Percentiles rank a stretch among this genome's conserved stretches.
Evolutionary conservation across 495 filamentous ascomycete species (phyloP).

Genomic region (Baudoinia panamericana): DNA sequence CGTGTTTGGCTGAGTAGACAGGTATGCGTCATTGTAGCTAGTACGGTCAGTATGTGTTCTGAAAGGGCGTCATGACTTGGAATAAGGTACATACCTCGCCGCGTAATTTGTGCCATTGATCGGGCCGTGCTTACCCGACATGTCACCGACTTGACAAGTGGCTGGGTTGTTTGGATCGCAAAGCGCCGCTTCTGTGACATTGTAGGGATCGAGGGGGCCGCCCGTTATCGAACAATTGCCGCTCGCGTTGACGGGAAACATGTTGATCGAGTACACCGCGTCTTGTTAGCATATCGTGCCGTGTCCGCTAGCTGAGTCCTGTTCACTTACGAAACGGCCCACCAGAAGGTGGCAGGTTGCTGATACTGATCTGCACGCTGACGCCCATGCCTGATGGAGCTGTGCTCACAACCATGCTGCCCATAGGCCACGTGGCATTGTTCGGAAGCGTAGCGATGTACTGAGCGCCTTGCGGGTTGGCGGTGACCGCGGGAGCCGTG

Average conservation of each 20-base stretch:
- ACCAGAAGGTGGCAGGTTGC: constrained; percentile 48
- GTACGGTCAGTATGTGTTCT: neutral
- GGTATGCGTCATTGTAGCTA: constrained; percentile 54
- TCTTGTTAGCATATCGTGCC: too few relatives aligned
- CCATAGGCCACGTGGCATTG: constrained; percentile 45
- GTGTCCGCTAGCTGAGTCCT: too few relatives aligned
- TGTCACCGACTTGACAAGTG: constrained; percentile 73
- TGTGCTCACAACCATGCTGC: constrained; percentile 44
- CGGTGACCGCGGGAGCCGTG: constrained; percentile 33
- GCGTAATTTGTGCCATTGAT: constrained; percentile 37
- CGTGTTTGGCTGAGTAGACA: constrained; percentile 42
- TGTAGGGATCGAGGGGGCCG: constrained; percentile 55
- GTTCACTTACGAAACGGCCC: constrained; percentile 64
- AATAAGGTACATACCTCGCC: constrained; percentile 22
- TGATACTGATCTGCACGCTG: constrained; percentile 45
- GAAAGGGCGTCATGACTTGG: neutral
- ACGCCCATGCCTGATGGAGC: constrained; percentile 49
- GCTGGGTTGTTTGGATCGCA: constrained; percentile 50
- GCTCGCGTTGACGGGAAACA: constrained; percentile 51
- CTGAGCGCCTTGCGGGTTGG: constrained; percentile 47
- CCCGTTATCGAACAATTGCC: constrained; percentile 68
- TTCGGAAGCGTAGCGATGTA: constrained; percentile 50
- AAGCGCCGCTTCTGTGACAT: constrained; percentile 47
- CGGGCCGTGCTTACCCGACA: constrained; percentile 67
- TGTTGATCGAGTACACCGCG: constrained; percentile 85